phyloP scores from a whole-genome alignment of 2,329 filamentous ascomycete species.

The Mycosphaerelloides madeirae region DNA sequence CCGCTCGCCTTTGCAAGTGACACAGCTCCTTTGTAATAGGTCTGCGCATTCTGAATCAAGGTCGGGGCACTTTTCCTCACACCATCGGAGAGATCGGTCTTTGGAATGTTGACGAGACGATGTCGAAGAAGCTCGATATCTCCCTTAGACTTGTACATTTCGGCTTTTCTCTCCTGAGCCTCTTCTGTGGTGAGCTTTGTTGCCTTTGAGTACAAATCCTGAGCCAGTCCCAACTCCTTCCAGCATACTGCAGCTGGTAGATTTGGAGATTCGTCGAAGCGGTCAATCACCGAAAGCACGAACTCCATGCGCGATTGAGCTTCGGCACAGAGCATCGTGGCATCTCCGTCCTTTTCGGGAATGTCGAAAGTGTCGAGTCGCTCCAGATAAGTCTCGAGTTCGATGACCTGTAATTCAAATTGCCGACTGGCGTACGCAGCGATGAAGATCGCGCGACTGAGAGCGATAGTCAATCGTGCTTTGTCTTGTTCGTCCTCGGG shows the following conservation, averaged over 20 bases:
- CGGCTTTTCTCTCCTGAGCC: constrained; percentile 42
- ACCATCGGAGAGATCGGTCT: constrained; percentile 37
- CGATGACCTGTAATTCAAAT: constrained; percentile 49
- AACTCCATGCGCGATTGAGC: constrained; percentile 28
- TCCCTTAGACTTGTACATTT: constrained; percentile 51
- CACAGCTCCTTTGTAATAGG: constrained; percentile 53
- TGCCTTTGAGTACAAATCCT: constrained; percentile 48
- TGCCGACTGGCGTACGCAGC: constrained; percentile 53
- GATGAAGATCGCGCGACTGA: constrained; percentile 55
- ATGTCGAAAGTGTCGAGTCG: constrained; percentile 33
- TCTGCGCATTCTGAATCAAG: constrained; percentile 53
- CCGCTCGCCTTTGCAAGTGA: constrained; percentile 23
- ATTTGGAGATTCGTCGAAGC: constrained; percentile 16
- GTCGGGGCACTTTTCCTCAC: constrained; percentile 42
- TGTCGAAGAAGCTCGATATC: constrained; percentile 53
- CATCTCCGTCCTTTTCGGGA: constrained; percentile 46
- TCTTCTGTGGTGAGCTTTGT: constrained; percentile 44
- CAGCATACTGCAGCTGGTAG: constrained; percentile 39
- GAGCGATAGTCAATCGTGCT: constrained; percentile 39
- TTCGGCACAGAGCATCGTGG: constrained; percentile 47
- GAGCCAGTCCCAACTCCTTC: constrained; percentile 49
- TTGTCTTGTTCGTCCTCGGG: constrained; percentile 22
- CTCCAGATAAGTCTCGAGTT: constrained; percentile 50
- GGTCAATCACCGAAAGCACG: constrained; percentile 27
- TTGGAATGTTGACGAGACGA: constrained; percentile 40